Evolutionary conservation across 2,329 filamentous ascomycete species (phyloP).

Genomic region (Neonectria coccinea): DNA sequence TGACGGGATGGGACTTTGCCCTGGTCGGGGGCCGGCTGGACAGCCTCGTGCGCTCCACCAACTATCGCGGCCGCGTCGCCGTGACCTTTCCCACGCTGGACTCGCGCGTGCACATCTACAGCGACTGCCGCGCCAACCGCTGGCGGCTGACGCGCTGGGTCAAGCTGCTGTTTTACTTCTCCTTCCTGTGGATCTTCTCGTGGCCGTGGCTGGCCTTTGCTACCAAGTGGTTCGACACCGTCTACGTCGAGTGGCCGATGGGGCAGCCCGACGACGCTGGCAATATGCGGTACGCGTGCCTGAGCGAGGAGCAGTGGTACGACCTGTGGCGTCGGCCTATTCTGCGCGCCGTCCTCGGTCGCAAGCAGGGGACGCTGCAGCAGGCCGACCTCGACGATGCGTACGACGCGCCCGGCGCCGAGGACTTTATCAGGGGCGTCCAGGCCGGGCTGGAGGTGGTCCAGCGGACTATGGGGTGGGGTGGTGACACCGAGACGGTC

Average conservation of each 20-base stretch:
- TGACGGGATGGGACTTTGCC: conserved; percentile 71
- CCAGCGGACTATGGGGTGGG: conserved; percentile 67
- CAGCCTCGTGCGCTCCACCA: conserved; percentile 70
- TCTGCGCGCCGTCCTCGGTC: conserved; percentile 67
- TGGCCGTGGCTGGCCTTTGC: conserved; percentile 78
- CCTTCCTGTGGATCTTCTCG: conserved; percentile 74
- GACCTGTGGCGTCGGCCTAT: conserved; percentile 72
- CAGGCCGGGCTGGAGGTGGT: conserved; percentile 63
- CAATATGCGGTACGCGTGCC: conserved; percentile 61
- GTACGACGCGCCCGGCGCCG: conserved; percentile 50
- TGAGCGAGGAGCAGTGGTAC: conserved; percentile 71
- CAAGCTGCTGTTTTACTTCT: conserved; percentile 72
- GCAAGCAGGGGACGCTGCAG: conserved; percentile 66
- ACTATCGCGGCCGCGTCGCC: conserved; percentile 72
- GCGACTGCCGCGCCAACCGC: conserved; percentile 69
- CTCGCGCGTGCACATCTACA: conserved; percentile 71
- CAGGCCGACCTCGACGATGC: conserved; percentile 66
- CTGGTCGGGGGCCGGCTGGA: conserved; percentile 64
- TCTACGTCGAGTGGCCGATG: conserved; percentile 67
- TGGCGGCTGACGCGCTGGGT: conserved; percentile 75
- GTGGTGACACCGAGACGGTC: conserved; percentile 41
- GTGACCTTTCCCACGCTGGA: conserved; percentile 71
- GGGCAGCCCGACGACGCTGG: conserved; percentile 48
- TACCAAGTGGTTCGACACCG: conserved; percentile 75
- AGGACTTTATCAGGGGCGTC: conserved; percentile 58